A percentile compares a stretch with the other conserved stretches of the same genome.
Evolutionary conservation across 352 stramenopile genomes (phyloP).

Genomic region (Phytopythium montanum): DNA sequence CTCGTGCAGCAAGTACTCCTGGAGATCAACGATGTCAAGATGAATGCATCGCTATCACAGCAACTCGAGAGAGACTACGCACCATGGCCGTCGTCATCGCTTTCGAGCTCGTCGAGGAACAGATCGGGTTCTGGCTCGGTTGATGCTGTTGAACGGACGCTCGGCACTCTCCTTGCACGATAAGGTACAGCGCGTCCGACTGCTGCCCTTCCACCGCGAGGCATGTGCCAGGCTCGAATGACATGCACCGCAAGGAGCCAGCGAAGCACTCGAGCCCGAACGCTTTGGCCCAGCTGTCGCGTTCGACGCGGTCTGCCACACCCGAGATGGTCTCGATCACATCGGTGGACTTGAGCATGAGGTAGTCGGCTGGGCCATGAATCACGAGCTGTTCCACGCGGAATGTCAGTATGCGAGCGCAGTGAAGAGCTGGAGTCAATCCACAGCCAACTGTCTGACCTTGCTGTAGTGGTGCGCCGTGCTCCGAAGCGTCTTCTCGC

Average conservation of each 20-base stretch:
- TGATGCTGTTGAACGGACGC: conserved; percentile 19
- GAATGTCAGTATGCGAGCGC: not conserved
- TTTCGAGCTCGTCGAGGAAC: not conserved
- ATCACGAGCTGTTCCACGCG: conserved; percentile 18
- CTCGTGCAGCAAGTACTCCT: conserved; percentile 16
- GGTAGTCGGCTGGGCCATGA: conserved; percentile 34
- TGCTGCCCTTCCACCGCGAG: conserved; percentile 27
- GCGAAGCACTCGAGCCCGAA: conserved; percentile 34
- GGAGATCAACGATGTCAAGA: not conserved
- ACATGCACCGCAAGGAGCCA: conserved; percentile 25
- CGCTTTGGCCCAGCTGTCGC: conserved; percentile 20
- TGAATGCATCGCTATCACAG: not conserved
- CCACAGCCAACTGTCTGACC: conserved; percentile 9
- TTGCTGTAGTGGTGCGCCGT: conserved; percentile 30
- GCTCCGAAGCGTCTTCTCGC: conserved; percentile 28
- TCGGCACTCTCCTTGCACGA: conserved; percentile 37
- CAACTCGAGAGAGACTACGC: not conserved
- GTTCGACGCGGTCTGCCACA: conserved; percentile 27
- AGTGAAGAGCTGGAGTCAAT: not conserved
- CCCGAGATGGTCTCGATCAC: conserved; percentile 23
- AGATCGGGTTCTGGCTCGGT: not conserved
- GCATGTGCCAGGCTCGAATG: conserved; percentile 28
- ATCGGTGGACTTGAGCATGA: conserved; percentile 31
- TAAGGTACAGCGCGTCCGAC: conserved; percentile 23
- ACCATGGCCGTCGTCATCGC: conserved; percentile 5